Percentiles rank a stretch among this genome's conserved stretches.
phyloP scores from a whole-genome alignment of 352 stramenopile genomes.

The Saprolegnia diclina region DNA sequence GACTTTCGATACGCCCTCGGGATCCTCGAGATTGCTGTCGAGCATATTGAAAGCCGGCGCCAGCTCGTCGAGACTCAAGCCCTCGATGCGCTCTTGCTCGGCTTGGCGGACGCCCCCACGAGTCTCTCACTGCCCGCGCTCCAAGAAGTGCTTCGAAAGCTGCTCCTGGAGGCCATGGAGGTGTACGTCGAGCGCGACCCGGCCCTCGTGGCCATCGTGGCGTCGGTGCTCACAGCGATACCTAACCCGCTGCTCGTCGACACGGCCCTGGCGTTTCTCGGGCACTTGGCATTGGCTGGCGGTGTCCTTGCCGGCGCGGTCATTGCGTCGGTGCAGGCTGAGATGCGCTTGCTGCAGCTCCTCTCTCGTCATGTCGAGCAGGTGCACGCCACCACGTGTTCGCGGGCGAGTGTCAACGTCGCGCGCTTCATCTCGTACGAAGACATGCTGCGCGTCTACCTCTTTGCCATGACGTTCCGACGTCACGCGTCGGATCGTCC shows the following conservation, averaged over 20 bases:
- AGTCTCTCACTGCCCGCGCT: not conserved
- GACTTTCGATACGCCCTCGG: not conserved
- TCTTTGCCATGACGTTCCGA: constrained; percentile 7
- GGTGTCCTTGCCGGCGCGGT: not conserved
- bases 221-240: not conserved
- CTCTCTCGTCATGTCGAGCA: constrained; percentile 10
- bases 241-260: not conserved
- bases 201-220: not conserved
- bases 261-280: constrained; percentile 3
- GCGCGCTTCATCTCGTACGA: not conserved
- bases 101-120: not conserved
- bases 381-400: constrained; percentile 10
- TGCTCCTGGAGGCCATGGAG: constrained; percentile 6
- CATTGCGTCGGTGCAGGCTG: not conserved
- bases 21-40: not conserved
- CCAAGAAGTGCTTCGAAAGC: constrained; percentile 2
- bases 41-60: not conserved
- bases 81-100: constrained; percentile 4
- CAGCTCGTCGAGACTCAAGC: not conserved
- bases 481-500: not conserved
- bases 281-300: not conserved
- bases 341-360: not conserved
- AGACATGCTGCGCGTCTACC: constrained; percentile 20
- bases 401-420: constrained; percentile 3
- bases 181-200: not conserved